Percentiles rank a stretch among this genome's conserved stretches.
These are phyloP conservation scores for Penicillium nordicum DNA, from an alignment of 2,329 filamentous ascomycete species.

Conservation along the genomic window DNA sequence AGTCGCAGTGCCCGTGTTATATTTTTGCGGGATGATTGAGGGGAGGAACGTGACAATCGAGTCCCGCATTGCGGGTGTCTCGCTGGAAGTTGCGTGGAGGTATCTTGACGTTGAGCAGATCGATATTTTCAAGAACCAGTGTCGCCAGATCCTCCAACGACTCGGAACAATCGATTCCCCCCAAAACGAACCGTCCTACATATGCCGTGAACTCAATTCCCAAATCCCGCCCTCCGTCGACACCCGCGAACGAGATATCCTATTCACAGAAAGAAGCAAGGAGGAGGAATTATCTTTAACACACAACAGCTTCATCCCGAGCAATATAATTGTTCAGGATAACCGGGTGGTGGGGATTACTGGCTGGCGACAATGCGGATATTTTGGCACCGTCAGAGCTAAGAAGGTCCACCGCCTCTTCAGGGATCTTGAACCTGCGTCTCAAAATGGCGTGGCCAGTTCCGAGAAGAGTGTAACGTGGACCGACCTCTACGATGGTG, in stretches of 20 bases:
- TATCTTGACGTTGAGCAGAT: slow-evolving; percentile 36
- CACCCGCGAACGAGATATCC: slow-evolving; percentile 31
- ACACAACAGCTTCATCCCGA: slow-evolving; percentile 38
- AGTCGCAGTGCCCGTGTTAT: slow-evolving; percentile 35
- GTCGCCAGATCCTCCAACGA: slow-evolving; percentile 33
- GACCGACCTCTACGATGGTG: slow-evolving; percentile 37
- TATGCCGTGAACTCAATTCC: slow-evolving; percentile 33
- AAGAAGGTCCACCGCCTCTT: slow-evolving; percentile 34
- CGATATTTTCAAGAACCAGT: slow-evolving; percentile 35
- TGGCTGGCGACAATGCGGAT: slow-evolving; percentile 41
- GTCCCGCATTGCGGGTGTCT: slow-evolving; percentile 40
- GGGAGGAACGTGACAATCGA: slow-evolving; percentile 41
- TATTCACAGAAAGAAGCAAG: slow-evolving; percentile 29
- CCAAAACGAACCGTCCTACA: slow-evolving; percentile 32
- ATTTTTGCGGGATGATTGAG: slow-evolving; percentile 38
- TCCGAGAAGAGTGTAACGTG: slow-evolving; percentile 26
- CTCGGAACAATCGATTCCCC: slow-evolving; percentile 26
- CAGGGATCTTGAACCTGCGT: slow-evolving; percentile 24
- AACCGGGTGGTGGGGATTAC: slow-evolving; percentile 37
- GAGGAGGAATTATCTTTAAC: slow-evolving; percentile 31
- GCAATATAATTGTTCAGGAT: slow-evolving; percentile 39
- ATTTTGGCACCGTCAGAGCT: slow-evolving; percentile 37
- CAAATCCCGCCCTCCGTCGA: slow-evolving; percentile 23
- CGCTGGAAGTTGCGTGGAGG: slow-evolving; percentile 39
- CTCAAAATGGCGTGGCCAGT: slow-evolving; percentile 10